Evolutionary conservation across 208 protist genomes (phyloP), one percentile per base, ranked within the genome.

Genomic region (Baffinella frigidus): DNA sequence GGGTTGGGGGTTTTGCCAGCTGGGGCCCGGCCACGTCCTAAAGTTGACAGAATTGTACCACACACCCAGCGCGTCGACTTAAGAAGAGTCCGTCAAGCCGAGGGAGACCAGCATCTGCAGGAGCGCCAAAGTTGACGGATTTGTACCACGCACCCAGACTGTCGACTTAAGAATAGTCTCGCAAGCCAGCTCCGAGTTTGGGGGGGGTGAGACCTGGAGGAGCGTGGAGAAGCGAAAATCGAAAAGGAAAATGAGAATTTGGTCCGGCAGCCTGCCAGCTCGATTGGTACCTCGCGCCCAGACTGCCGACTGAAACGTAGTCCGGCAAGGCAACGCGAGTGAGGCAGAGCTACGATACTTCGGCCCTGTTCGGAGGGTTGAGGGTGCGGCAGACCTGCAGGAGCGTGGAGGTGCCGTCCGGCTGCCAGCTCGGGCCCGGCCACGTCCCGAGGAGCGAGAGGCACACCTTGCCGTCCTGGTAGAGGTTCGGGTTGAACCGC

Each of bases 381-480:
- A 41, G 38, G 71, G 39, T 9, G 38, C 24, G 20, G 71, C 71
- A 39, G 7, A 48, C 80, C 56, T 67, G 56, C 36, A 45, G 72
- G 4, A 90, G 7, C 7, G 83, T 72, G 61, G 51, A 41, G n/a
- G n/a, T n/a, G n/a, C n/a, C n/a, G 51, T 33, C 45, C n/a, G 83
- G 83, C 36, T 35, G n/a, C 83, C 83, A 90, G 51, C 64, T 11
- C 39, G 83, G 83, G 20, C 83, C 83, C 38, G 67, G 51, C n/a
- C 30, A 90, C 27, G 83, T 90, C 33, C 83, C 83, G 2, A 90
- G 83, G 56, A 90, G 83, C 50, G 83, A 90, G 7, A 90, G 83
- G 41, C 83, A 90, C n/a, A 90, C 83, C 36, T 90, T 90, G 83
- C 83, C 83, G 83, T 90, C 83, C 20, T 0, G 7, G 41, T 90